Evolutionary conservation across 2,329 filamentous ascomycete species (phyloP).

Genomic region (Venturia effusa): DNA sequence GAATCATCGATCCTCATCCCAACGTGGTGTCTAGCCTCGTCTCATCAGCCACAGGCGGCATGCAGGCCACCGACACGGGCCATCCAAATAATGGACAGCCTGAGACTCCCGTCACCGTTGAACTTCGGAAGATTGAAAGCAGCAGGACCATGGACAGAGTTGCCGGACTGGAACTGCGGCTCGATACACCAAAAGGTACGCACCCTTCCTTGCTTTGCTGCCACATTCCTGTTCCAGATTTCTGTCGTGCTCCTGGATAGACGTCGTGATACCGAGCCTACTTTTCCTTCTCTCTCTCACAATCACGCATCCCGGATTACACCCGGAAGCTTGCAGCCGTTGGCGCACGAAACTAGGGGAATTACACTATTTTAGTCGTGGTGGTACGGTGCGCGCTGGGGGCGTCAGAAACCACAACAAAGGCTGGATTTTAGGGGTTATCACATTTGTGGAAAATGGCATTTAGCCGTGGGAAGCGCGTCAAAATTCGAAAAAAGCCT

Average conservation of each 20-base stretch:
- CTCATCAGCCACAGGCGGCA: background rate
- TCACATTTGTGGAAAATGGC: background rate
- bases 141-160: conserved; percentile 14
- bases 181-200: conserved; percentile 42
- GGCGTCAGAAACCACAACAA: background rate
- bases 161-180: conserved; percentile 31
- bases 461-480: background rate
- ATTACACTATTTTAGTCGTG: background rate
- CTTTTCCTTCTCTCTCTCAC: background rate
- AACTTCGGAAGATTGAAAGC: conserved; percentile 1
- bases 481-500: background rate
- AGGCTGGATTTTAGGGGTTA: background rate
- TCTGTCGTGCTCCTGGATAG: background rate
- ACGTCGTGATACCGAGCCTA: background rate
- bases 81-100: background rate
- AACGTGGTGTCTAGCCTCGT: background rate
- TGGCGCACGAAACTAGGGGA: background rate
- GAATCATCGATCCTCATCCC: background rate
- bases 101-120: background rate
- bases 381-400: background rate
- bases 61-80: background rate
- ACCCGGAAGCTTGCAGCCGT: background rate
- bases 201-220: background rate
- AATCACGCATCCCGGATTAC: background rate
- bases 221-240: background rate